These are phyloP conservation scores for Peronospora belbahrii DNA, from an alignment of 352 stramenopile species.

Conservation along the genomic window DNA sequence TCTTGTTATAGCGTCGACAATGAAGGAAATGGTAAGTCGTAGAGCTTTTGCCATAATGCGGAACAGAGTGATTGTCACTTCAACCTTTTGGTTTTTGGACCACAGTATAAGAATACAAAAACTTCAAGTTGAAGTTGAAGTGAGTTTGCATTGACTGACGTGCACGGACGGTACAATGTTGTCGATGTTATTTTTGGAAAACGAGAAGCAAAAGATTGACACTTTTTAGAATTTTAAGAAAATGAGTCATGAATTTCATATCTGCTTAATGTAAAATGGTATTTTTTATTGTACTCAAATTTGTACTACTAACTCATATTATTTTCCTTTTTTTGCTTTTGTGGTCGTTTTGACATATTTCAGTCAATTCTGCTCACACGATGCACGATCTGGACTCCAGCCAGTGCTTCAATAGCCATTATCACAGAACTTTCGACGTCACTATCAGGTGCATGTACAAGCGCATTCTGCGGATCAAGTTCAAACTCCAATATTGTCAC, in stretches of 20 bases:
- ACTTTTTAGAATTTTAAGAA: too few species aligned
- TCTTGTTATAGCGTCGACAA: too few species aligned
- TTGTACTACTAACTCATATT: slow-evolving; percentile 32
- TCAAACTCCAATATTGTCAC: slow-evolving; percentile 76
- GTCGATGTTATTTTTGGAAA: too few species aligned
- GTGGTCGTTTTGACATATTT: not conserved
- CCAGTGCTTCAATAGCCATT: slow-evolving; percentile 34
- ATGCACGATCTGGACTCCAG: slow-evolving; percentile 37
- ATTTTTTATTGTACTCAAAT: slow-evolving; percentile 34
- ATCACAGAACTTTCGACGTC: slow-evolving; percentile 31
- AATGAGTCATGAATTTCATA: too few species aligned
- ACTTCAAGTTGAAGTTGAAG: not conserved
- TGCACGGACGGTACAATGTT: too few species aligned
- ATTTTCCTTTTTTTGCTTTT: slow-evolving; percentile 11
- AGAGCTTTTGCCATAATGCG: not conserved
- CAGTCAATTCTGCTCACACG: slow-evolving; percentile 24
- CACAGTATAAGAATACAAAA: too few species aligned
- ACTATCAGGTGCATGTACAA: slow-evolving; percentile 13
- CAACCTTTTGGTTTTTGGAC: slow-evolving; percentile 5
- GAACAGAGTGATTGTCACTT: slow-evolving; percentile 19
- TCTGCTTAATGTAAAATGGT: slow-evolving; percentile 3
- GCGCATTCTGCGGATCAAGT: slow-evolving; percentile 37
- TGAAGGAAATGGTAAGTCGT: not conserved
- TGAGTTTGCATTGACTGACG: too few species aligned
- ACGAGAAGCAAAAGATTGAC: too few species aligned